phyloP scores from a whole-genome alignment of 2,329 filamentous ascomycete genomes.

The Phaeosphaeria sp. region DNA sequence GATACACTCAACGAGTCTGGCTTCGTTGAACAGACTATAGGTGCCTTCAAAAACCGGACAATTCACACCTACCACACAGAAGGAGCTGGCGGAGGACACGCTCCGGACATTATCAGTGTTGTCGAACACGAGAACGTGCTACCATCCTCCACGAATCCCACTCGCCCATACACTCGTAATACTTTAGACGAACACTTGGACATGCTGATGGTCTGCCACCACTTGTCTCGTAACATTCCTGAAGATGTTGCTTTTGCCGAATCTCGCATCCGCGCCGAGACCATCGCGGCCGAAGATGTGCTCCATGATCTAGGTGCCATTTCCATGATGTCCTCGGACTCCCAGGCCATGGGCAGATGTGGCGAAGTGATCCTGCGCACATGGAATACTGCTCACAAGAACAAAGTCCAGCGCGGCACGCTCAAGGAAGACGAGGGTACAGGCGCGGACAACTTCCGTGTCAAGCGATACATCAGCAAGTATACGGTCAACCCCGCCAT shows the following conservation, averaged over 20 bases:
- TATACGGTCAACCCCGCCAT: conserved; percentile 95
- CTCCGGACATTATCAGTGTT: conserved; percentile 93
- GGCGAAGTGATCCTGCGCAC: conserved; percentile 92
- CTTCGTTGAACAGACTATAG: conserved; percentile 92
- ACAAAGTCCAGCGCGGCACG: conserved; percentile 81
- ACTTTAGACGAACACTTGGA: conserved; percentile 96
- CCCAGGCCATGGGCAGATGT: conserved; percentile 95
- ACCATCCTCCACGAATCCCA: conserved; percentile 90
- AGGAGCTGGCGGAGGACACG: conserved; percentile 92
- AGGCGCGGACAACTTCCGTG: conserved; percentile 85
- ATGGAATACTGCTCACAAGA: conserved; percentile 98
- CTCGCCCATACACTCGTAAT: conserved; percentile 86
- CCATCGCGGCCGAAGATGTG: conserved; percentile 95
- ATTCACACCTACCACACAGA: conserved; percentile 98
- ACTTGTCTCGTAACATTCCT: conserved; percentile 88
- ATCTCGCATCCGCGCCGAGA: conserved; percentile 91
- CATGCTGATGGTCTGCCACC: conserved; percentile 99
- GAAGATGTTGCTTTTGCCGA: conserved; percentile 97
- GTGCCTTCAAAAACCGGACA: conserved; percentile 82
- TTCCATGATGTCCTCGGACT: conserved; percentile 96
- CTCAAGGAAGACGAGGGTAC: conserved; percentile 80
- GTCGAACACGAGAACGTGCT: conserved; percentile 89
- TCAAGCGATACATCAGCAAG: conserved; percentile 92
- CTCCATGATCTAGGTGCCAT: conserved; percentile 94
- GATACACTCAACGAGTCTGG: conserved; percentile 96